A percentile compares a stretch with the other conserved stretches of the same genome.
These are phyloP conservation scores for Pestalotiopsis sp. DNA, from an alignment of 2,329 filamentous ascomycete species.

Conservation along the genomic window DNA sequence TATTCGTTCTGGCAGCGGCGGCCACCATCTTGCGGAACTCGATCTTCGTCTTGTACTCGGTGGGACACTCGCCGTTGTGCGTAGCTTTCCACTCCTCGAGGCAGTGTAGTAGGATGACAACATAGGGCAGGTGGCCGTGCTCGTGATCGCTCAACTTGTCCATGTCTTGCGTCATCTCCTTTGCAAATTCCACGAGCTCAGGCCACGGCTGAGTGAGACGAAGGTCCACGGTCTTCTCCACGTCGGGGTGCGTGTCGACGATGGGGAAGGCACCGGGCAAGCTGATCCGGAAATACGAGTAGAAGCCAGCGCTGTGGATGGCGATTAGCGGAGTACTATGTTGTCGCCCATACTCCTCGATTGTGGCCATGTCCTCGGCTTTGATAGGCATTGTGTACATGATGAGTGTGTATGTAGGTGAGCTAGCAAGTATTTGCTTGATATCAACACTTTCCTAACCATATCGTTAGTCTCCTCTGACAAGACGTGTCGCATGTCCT, in stretches of 20 bases:
- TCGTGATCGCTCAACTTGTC: conserved; percentile 74
- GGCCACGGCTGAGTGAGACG: conserved; percentile 85
- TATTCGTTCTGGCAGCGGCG: conserved; percentile 68
- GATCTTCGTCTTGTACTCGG: conserved; percentile 81
- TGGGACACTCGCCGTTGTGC: conserved; percentile 70
- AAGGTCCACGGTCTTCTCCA: conserved; percentile 81
- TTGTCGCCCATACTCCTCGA: conserved; percentile 51
- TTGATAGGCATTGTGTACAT: conserved; percentile 56
- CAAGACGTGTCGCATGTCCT: not conserved
- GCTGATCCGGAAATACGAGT: conserved; percentile 81
- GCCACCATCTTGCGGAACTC: conserved; percentile 76
- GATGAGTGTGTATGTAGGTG: conserved; percentile 53
- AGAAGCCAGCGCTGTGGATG: conserved; percentile 89
- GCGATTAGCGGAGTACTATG: conserved; percentile 76
- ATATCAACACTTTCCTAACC: conserved; percentile 38
- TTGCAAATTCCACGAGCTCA: conserved; percentile 71
- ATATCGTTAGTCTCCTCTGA: conserved; percentile 8
- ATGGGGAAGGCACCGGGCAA: conserved; percentile 84
- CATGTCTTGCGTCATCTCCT: conserved; percentile 68
- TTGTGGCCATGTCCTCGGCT: conserved; percentile 42
- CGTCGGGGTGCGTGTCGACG: conserved; percentile 93
- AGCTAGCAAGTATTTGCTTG: conserved; percentile 41
- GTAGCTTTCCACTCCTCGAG: conserved; percentile 76
- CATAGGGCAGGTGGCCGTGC: conserved; percentile 89
- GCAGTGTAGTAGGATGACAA: conserved; percentile 81